Evolutionary conservation across 75 land plant genomes (phyloP), one percentile per base, ranked within the genome.

Genomic region (Cryptomeria japonica): DNA sequence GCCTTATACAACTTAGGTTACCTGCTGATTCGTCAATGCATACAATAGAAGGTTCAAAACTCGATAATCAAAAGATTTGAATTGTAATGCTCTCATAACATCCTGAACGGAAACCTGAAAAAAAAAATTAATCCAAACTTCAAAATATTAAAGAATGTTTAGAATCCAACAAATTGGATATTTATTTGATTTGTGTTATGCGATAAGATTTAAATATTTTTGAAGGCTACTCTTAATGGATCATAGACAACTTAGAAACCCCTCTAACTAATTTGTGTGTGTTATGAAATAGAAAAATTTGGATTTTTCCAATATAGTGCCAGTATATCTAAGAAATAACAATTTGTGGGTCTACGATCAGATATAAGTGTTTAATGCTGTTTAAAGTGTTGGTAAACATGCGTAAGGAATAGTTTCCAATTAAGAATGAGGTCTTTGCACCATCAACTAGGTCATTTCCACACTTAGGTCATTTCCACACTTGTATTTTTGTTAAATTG

Each of bases 61-160:
- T 58, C 99, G 92, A 88, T 98, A 98, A 86, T 98, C 99, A 87
- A 98, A 98, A 42, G 99, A 98, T 86, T 98, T 98, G 53, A 98
- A 88, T 87, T 92, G 94, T 77, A 98, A 93, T 82, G 99, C 98
- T 87, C 92, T 93, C 91, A 94, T 87, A 8, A 90, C 96, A 89
- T 98, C 97, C 88, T 95, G 92, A 49, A 92, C 18, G 25, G 88
- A 89, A 5, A 96, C 86, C 96, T 96, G 90, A 55, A 73, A 38
- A 51, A 32, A 84, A 38, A 22, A 19, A 6, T 42, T 64, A 13
- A 56, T 46, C 56, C 25, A 53, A 39, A 37, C 34, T 85, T 2
- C 8, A 13, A 2, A 88, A 55, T 19, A 36, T 31, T 13, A 25
- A 5, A 64, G 28, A 28, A 25, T 25, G 28, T 64, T 64, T 25